A percentile compares a stretch with the other conserved stretches of the same genome.
phyloP scores from a whole-genome alignment of 1,284 basidiomycete species.

The Ceratobasidium papillatum region DNA sequence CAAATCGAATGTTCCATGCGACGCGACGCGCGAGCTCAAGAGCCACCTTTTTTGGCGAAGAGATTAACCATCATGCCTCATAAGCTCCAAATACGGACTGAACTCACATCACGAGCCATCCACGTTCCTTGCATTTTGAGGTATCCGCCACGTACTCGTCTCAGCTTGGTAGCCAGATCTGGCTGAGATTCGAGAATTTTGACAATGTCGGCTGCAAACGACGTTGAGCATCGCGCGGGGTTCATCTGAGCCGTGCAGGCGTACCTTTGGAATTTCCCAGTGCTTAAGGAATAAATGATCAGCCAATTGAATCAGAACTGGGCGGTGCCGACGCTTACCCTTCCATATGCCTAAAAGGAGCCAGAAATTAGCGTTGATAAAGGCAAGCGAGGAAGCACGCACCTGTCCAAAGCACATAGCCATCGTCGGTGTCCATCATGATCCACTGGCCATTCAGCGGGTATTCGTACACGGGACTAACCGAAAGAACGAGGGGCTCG shows the following conservation, averaged over 20 bases:
- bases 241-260: conserved; percentile 42
- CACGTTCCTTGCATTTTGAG: conserved; percentile 88
- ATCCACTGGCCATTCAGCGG: conserved; percentile 89
- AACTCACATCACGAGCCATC: conserved; percentile 82
- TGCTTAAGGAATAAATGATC: conserved; percentile 55
- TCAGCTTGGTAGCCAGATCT: conserved; percentile 77
- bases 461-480: conserved; percentile 83
- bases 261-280: conserved; percentile 83
- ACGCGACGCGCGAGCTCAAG: conserved; percentile 56
- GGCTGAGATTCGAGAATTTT: conserved; percentile 88
- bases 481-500: conserved; percentile 19
- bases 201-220: conserved; percentile 75
- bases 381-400: conserved; percentile 2
- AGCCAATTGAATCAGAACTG: conserved; percentile 1
- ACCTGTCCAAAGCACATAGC: conserved; percentile 80
- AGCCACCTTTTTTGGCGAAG: conserved; percentile 33
- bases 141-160: conserved; percentile 83
- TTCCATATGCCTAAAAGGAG: conserved; percentile 73
- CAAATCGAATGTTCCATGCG: conserved; percentile 82
- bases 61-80: conserved; percentile 52
- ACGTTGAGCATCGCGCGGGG: background rate
- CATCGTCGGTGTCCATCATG: conserved; percentile 90
- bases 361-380: conserved; percentile 12
- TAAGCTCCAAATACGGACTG: conserved; percentile 58
- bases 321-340: conserved; percentile 57